Evolutionary conservation across 208 protist species (phyloP), one percentile per base, ranked within the genome.

Genomic region (Tetramitus jugosus): DNA sequence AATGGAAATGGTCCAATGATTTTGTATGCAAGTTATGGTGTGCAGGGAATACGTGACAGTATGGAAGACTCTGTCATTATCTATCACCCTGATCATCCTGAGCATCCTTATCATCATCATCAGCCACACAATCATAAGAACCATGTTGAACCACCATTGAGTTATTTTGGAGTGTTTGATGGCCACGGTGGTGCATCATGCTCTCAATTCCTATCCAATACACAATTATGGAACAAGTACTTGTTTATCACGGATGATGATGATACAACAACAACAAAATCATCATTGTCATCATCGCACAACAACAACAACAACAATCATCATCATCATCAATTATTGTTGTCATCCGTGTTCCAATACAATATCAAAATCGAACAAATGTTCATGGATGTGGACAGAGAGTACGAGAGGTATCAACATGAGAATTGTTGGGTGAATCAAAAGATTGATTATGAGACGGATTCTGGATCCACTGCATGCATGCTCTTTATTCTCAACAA

Each of bases 121-220:
- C n/a, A n/a, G n/a, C n/a, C n/a, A n/a, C n/a, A n/a, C n/a, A n/a
- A n/a, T n/a, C n/a, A n/a, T n/a, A n/a, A n/a, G n/a, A n/a, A n/a
- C n/a, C n/a, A n/a, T n/a, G n/a, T n/a, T n/a, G n/a, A n/a, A n/a
- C n/a, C n/a, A n/a, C n/a, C n/a, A n/a, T n/a, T n/a, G n/a, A n/a
- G n/a, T n/a, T n/a, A n/a, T n/a, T 56, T 56, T 56, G 49, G 49
- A 26, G 49, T 56, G 49, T 56, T 56, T 56, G 49, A 56, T 56
- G 49, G 49, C 49, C 49, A 56, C 49, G 49, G 49, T 26, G 49
- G 49, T 56, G 49, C 10, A 26, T 56, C 10, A 26, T 10, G 14
- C 14, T 10, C 49, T 20, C 14, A 56, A 20, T 56, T 10, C 14
- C 14, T 56, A 56, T 56, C 49, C 20, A 20, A 56, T 26, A 56